A percentile compares a stretch with the other conserved stretches of the same genome.
phyloP scores from a whole-genome alignment of 2,329 filamentous ascomycete genomes.

The Phialemoniopsis sp. region DNA sequence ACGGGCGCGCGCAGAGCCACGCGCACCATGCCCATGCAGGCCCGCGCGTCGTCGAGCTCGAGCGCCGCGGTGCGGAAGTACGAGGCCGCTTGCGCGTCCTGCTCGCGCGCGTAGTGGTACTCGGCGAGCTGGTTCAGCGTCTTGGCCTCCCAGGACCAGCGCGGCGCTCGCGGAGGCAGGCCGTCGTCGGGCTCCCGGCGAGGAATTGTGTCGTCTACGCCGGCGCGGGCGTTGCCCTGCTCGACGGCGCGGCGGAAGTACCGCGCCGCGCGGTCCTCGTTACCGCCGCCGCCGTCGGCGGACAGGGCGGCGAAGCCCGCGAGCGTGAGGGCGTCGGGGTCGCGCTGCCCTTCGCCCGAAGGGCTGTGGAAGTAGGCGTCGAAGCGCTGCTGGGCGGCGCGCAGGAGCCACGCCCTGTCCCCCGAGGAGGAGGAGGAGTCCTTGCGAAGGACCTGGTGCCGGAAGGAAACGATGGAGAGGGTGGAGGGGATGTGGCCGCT shows the following conservation, averaged over 20 bases:
- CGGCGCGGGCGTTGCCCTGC: neutral
- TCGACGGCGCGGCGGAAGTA: conserved; percentile 12
- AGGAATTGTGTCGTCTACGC: neutral
- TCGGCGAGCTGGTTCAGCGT: conserved; percentile 22
- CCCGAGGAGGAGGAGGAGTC: conserved; percentile 16
- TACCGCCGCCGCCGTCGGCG: conserved; percentile 4
- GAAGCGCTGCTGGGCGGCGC: conserved; percentile 13
- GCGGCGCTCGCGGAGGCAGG: conserved; percentile 8
- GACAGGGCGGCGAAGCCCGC: conserved; percentile 20
- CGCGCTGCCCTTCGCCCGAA: conserved; percentile 2
- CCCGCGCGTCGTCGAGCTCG: conserved; percentile 22
- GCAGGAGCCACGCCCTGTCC: conserved; percentile 13
- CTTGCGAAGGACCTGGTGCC: conserved; percentile 6
- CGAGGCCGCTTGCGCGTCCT: conserved; percentile 11
- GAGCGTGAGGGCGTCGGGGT: conserved; percentile 30
- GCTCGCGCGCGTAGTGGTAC: conserved; percentile 13
- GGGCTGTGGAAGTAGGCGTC: conserved; percentile 9
- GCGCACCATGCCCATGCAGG: conserved; percentile 18
- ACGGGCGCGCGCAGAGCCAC: conserved; percentile 12
- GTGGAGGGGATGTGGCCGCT: conserved; percentile 28
- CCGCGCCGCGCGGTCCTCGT: conserved; percentile 18
- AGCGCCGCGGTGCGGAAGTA: conserved; percentile 19
- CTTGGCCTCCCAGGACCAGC: conserved; percentile 28
- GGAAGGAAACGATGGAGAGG: conserved; percentile 21
- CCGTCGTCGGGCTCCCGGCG: too few relatives aligned